phyloP scores from a whole-genome alignment of 345 rosid species.

The Eucalyptus tenuipes region DNA sequence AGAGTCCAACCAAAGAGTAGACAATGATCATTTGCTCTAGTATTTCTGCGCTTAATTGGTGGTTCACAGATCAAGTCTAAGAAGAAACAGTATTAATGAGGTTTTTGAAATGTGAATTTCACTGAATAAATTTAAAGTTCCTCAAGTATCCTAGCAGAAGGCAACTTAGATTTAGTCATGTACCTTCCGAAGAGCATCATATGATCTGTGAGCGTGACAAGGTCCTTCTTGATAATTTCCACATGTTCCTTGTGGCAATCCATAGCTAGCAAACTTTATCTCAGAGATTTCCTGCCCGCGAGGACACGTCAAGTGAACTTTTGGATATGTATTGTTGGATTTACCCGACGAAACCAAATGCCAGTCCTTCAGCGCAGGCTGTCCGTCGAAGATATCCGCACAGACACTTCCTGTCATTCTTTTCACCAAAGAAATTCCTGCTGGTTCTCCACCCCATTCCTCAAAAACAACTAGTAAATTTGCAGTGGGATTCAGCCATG shows the following conservation, averaged over 20 bases:
- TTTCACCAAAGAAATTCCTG: constrained; percentile 11
- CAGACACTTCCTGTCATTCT: constrained; percentile 19
- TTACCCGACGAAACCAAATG: not conserved
- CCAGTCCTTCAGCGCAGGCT: not conserved
- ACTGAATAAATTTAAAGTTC: not conserved
- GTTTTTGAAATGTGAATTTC: not conserved
- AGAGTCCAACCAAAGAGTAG: not conserved
- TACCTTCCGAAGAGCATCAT: constrained; percentile 25
- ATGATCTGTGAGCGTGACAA: constrained; percentile 57
- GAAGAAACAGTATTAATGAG: not conserved
- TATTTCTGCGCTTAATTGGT: not conserved
- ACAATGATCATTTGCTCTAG: not conserved
- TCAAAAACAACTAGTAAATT: constrained; percentile 23
- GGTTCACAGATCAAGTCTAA: not conserved
- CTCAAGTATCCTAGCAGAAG: not conserved
- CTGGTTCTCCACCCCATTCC: constrained; percentile 26
- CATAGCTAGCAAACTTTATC: constrained; percentile 64
- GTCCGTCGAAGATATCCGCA: constrained; percentile 1
- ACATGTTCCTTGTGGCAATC: constrained; percentile 46
- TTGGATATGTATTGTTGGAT: not conserved
- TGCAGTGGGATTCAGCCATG: constrained; percentile 23
- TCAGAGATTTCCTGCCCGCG: constrained; percentile 37
- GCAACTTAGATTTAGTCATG: not conserved
- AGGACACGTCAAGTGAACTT: constrained; percentile 32
- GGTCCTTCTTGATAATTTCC: constrained; percentile 42